These are phyloP conservation scores for Trypanosoma brucei DNA, from an alignment of 208 protist genomes.

Conservation along the genomic window DNA sequence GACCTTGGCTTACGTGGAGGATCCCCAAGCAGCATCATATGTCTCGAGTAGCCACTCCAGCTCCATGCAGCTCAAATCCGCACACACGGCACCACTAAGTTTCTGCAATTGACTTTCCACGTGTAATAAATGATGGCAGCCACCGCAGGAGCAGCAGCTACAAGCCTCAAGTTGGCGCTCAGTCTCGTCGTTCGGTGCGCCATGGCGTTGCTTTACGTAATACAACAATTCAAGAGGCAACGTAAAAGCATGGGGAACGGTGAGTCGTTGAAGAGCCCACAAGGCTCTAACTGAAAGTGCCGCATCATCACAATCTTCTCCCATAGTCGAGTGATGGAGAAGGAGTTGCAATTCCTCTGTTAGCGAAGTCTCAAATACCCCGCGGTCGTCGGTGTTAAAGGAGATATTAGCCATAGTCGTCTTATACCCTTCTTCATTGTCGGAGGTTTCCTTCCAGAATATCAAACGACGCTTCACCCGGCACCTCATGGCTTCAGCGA, in stretches of 20 bases:
- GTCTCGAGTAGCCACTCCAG: constrained; percentile 18
- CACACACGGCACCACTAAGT: constrained; percentile 3
- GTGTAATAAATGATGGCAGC: background rate
- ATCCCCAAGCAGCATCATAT: constrained; percentile 10
- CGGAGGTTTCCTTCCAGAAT: background rate
- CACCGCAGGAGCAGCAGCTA: background rate
- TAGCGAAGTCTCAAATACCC: constrained; percentile 71
- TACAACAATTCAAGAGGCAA: constrained; percentile 49
- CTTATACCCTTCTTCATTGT: background rate
- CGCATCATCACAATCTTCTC: background rate
- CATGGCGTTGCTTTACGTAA: constrained; percentile 3
- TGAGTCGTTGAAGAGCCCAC: constrained; percentile 44
- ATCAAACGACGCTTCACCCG: constrained; percentile 8
- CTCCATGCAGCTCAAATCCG: constrained; percentile 17
- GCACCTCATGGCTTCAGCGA: constrained; percentile 12
- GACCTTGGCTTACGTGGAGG: background rate
- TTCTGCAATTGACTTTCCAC: background rate
- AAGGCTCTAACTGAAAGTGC: constrained; percentile 19
- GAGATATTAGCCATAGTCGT: constrained; percentile 48
- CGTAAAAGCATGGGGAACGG: constrained; percentile 49
- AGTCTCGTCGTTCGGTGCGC: background rate
- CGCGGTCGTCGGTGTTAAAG: constrained; percentile 83
- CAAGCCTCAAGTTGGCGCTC: background rate
- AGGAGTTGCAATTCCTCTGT: constrained; percentile 52
- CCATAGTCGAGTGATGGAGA: constrained; percentile 32